Conservation (phyloP, 805 yeast species). For the Torulaspora gathmanii region DNA sequence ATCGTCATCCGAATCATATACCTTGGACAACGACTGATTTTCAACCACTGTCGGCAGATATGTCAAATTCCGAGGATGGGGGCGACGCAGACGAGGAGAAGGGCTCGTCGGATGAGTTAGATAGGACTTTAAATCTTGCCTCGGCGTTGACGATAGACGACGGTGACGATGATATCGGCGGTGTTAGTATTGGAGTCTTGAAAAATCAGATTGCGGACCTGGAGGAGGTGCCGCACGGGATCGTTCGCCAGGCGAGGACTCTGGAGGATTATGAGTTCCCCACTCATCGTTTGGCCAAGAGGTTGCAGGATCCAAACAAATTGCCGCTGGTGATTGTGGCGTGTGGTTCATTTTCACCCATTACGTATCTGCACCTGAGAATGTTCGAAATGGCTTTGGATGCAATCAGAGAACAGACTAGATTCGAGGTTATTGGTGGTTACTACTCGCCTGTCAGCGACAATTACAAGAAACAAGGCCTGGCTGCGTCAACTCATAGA, state of each 20-base stretch:
- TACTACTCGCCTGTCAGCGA: conserved; percentile 93
- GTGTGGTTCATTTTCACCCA: conserved; percentile 95
- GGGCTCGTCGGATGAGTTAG: conserved; percentile 10
- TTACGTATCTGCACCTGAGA: conserved; percentile 87
- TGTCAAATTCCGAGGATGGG: conserved; percentile 43
- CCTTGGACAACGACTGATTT: conserved; percentile 57
- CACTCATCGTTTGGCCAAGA: conserved; percentile 71
- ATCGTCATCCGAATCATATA: conserved; percentile 32
- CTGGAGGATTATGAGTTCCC: conserved; percentile 76
- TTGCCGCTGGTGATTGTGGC: conserved; percentile 92
- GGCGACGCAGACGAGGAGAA: conserved; percentile 24
- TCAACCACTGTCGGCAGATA: conserved; percentile 48
- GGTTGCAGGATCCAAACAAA: conserved; percentile 67
- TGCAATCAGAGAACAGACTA: conserved; percentile 81
- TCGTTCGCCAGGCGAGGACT: conserved; percentile 76
- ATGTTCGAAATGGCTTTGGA: conserved; percentile 99
- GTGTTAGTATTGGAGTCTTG: conserved; percentile 34
- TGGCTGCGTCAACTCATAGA: conserved; percentile 83
- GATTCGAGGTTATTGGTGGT: conserved; percentile 95
- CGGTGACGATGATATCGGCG: conserved; percentile 11
- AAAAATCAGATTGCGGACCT: conserved; percentile 76
- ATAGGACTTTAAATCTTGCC: conserved; percentile 9
- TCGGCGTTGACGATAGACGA: conserved; percentile 8
- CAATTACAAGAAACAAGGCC: conserved; percentile 86
- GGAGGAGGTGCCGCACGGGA: conserved; percentile 95